Evolutionary conservation across 352 stramenopile species (phyloP).

Genomic region (Phytophthora fragariae): DNA sequence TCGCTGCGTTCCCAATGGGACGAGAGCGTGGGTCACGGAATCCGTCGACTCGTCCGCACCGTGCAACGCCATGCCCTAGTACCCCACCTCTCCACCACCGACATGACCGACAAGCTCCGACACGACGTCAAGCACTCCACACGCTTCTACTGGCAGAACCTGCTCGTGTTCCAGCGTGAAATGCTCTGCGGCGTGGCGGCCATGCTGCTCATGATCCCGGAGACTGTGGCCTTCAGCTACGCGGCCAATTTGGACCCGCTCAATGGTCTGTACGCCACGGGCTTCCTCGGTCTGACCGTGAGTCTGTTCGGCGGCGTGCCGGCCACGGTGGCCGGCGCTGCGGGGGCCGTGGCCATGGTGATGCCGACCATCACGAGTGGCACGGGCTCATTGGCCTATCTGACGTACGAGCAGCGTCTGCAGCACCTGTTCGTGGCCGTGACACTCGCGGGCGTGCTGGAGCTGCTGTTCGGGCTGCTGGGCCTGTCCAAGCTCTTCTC

Average conservation of each 20-base stretch:
- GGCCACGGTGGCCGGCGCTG: conserved; percentile 89
- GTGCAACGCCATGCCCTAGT: conserved; percentile 12
- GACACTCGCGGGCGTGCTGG: conserved; percentile 85
- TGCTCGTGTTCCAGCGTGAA: conserved; percentile 68
- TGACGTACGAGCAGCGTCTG: conserved; percentile 77
- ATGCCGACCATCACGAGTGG: conserved; percentile 85
- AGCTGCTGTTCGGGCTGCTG: conserved; percentile 86
- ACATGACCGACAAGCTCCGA: conserved; percentile 33
- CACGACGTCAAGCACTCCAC: conserved; percentile 37
- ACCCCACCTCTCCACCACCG: conserved; percentile 15
- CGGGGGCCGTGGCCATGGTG: conserved; percentile 92
- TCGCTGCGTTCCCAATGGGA: conserved; percentile 32
- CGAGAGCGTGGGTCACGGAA: conserved; percentile 41
- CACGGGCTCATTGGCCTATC: conserved; percentile 52
- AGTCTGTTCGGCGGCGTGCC: conserved; percentile 89
- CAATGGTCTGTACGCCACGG: conserved; percentile 93
- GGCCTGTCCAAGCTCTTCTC: conserved; percentile 92
- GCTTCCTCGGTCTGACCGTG: conserved; percentile 90
- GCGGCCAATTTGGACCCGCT: conserved; percentile 89
- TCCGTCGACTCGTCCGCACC: conserved; percentile 31
- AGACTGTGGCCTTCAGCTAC: conserved; percentile 95
- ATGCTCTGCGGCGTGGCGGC: conserved; percentile 91
- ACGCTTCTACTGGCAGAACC: conserved; percentile 65
- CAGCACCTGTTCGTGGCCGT: conserved; percentile 91
- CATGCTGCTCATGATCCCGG: conserved; percentile 93